A percentile compares a stretch with the other conserved stretches of the same genome.
Evolutionary conservation across 1,284 basidiomycete species (phyloP).

Genomic region (Mycosarcoma mackinlayi): DNA sequence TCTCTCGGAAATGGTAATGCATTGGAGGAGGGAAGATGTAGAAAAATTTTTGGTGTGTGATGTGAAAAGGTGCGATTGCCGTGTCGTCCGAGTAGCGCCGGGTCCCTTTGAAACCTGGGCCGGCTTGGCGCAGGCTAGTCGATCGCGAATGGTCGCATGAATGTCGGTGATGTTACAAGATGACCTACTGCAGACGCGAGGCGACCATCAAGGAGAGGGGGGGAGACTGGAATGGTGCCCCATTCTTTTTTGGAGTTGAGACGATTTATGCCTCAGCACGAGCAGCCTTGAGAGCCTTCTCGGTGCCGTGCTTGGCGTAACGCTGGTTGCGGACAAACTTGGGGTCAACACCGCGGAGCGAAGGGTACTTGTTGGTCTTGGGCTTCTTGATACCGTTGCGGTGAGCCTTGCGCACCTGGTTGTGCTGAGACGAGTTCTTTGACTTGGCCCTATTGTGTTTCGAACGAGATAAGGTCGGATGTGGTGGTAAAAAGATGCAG

Average conservation of each 20-base stretch:
- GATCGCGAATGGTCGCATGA: no score
- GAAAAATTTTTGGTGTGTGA: not conserved
- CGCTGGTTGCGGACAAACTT: slow-evolving; percentile 91
- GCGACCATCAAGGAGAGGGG: not conserved
- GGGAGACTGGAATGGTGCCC: no score
- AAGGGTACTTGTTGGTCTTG: slow-evolving; percentile 80
- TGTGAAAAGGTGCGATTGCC: not conserved
- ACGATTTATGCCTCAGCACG: slow-evolving; percentile 47
- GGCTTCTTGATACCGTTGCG: slow-evolving; percentile 77
- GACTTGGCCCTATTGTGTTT: slow-evolving; percentile 60
- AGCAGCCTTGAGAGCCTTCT: slow-evolving; percentile 71
- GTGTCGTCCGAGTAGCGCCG: no score
- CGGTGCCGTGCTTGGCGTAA: slow-evolving; percentile 81
- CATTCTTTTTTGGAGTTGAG: not conserved
- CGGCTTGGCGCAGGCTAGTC: no score
- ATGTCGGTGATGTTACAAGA: slow-evolving; percentile 30
- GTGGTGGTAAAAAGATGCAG: not conserved
- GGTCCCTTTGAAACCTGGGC: no score
- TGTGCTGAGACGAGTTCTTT: slow-evolving; percentile 68
- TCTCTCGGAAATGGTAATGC: slow-evolving; percentile 14
- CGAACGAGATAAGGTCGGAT: not conserved
- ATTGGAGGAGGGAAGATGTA: slow-evolving; percentile 5
- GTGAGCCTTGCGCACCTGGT: slow-evolving; percentile 84
- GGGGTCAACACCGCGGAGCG: slow-evolving; percentile 87
- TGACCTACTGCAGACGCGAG: no score